Base-by-base conservation (phyloP, 495 filamentous ascomycete genomes). In the Daldinia caldariorum region DNA sequence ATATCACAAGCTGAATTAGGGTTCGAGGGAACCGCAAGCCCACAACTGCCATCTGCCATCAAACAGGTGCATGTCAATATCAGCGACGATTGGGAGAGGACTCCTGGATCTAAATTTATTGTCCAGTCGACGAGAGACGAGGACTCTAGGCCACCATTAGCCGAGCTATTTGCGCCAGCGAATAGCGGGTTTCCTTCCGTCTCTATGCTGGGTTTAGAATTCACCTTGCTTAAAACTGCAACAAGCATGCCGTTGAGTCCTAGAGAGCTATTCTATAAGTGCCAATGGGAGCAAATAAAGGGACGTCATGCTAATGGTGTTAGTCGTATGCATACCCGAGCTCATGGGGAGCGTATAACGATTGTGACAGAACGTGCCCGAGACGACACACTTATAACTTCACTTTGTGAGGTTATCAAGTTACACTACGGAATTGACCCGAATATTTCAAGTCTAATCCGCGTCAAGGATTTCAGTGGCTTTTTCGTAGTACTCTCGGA, bases 261-360 rank as follows among this genome's bases (percentile, higher is more conserved):
- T 12, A 66, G 79, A 35, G 73, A 81, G 63, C 18, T 81, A 35
- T 80, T 77, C 41, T 86, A 81, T 62, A 80, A 81, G 58, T 50
- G 82, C 16, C 70, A 79, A 13, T 86, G 82, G 79, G 80, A 85
- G 69, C 81, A 70, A 54, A 14, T 50, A 61, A 60, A 74, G 53
- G 62, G 51, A 53, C 66, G 67, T 38, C 53, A 59, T 39, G 20
- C 49, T 0, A 65, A 76, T 32, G 50, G 62, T n/a, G 61, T 70
- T n/a, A 55, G 54, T 55, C 61, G 59, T 13, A 49, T 50, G 8
- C 57, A 72, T 51, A 14, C 69, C 35, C 71, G 64, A 22, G 20
- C 63, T 9, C 51, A 62, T 10, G 55, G 71, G 10, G 70, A 74
- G 51, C 70, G 70, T 18, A 74, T 84, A 50, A 76, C 79, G 3